These are phyloP conservation scores for Penicillium sp. DNA, from an alignment of 2,329 filamentous ascomycete species.

Conservation along the genomic window DNA sequence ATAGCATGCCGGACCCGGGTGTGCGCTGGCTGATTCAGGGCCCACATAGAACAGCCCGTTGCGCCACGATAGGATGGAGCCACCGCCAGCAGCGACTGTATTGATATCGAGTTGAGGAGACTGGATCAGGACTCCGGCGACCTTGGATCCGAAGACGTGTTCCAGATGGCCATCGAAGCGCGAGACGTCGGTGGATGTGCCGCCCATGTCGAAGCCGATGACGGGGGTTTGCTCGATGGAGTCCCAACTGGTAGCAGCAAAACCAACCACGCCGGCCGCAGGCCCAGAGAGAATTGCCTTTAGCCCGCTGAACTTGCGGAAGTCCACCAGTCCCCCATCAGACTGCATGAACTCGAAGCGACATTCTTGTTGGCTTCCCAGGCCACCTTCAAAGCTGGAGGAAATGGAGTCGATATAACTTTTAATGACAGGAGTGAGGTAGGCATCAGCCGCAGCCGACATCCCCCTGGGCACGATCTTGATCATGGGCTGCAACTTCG, in stretches of 20 bases:
- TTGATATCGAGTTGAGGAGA: constrained; percentile 92
- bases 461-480: constrained; percentile 76
- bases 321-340: constrained; percentile 65
- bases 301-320: constrained; percentile 70
- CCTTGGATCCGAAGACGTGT: constrained; percentile 91
- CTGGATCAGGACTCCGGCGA: constrained; percentile 89
- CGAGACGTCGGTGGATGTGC: constrained; percentile 84
- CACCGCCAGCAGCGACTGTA: constrained; percentile 84
- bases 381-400: constrained; percentile 72
- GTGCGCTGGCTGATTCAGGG: constrained; percentile 85
- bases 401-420: constrained; percentile 61
- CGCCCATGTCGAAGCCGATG: constrained; percentile 95
- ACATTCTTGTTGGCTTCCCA: constrained; percentile 68
- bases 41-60: constrained; percentile 91
- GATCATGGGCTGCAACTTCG: constrained; percentile 81
- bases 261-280: constrained; percentile 90
- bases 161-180: constrained; percentile 85
- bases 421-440: constrained; percentile 74
- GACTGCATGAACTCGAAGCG: constrained; percentile 97
- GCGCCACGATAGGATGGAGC: constrained; percentile 69
- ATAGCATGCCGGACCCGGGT: constrained; percentile 89
- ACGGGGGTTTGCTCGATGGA: constrained; percentile 76
- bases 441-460: constrained; percentile 75
- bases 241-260: constrained; percentile 88
- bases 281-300: constrained; percentile 87